A percentile compares a stretch with the other conserved stretches of the same genome.
Evolutionary conservation across 805 yeast species (phyloP).

Genomic region (Saturnispora diversa): DNA sequence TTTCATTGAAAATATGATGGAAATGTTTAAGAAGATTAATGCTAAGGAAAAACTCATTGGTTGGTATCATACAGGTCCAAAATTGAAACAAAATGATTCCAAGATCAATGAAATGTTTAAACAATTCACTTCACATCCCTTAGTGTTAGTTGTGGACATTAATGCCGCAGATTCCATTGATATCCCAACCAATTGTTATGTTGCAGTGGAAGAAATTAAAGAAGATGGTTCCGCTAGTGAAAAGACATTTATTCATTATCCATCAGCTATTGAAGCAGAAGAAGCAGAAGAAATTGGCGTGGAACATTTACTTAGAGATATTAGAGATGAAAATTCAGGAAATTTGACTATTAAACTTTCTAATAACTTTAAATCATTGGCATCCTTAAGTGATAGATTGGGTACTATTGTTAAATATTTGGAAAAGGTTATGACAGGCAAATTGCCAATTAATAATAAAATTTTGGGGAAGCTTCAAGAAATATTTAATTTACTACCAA

Average conservation of each 20-base stretch:
- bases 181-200: constrained; percentile 91
- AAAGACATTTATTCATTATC: constrained; percentile 87
- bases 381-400: constrained; percentile 75
- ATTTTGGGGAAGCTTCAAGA: constrained; percentile 91
- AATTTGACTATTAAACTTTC: constrained; percentile 80
- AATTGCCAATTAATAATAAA: constrained; percentile 80
- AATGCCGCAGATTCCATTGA: constrained; percentile 72
- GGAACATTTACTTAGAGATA: constrained; percentile 89
- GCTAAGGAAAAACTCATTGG: constrained; percentile 95
- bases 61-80: constrained; percentile 99
- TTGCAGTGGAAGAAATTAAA: constrained; percentile 89
- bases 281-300: constrained; percentile 99
- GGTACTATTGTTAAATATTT: constrained; percentile 71
- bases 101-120: constrained; percentile 87
- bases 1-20: constrained; percentile 91
- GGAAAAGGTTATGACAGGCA: constrained; percentile 58
- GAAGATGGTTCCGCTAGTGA: constrained; percentile 93
- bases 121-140: constrained; percentile 71
- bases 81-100: constrained; percentile 77
- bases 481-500: constrained; percentile 88
- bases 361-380: constrained; percentile 77
- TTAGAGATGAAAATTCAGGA: constrained; percentile 95
- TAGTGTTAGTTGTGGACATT: constrained; percentile 85
- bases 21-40: constrained; percentile 95
- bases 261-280: constrained; percentile 90